Percentiles rank a stretch among this genome's conserved stretches.
phyloP scores from a whole-genome alignment of 371 early-diverging fungal species.

The Syncephalastrum monosporum region DNA sequence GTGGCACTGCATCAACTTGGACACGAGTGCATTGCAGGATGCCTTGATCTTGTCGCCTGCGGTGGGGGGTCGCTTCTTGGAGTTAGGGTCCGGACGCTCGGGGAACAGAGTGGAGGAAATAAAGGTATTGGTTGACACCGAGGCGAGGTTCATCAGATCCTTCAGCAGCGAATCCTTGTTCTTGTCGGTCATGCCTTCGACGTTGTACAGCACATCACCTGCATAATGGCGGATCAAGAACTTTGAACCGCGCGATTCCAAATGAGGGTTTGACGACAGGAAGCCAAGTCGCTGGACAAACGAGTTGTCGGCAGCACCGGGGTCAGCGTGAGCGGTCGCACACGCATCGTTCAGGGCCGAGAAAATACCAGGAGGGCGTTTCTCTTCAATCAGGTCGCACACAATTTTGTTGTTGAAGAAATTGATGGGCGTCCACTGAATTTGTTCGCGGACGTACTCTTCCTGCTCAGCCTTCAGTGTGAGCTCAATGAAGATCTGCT shows the following conservation, averaged over 20 bases:
- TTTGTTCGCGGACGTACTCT: conserved; percentile 95
- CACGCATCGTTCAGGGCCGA: conserved; percentile 95
- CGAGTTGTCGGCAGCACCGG: conserved; percentile 87
- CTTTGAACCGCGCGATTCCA: conserved; percentile 72
- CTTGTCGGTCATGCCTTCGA: conserved; percentile 97
- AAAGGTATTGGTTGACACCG: conserved; percentile 67
- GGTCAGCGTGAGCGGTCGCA: conserved; percentile 88
- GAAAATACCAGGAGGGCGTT: conserved; percentile 91
- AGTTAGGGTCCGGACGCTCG: conserved; percentile 82
- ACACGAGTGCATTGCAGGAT: conserved; percentile 76
- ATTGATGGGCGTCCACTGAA: conserved; percentile 99
- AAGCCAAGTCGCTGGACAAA: conserved; percentile 76
- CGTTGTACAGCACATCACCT: conserved; percentile 90
- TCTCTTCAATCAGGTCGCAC: conserved; percentile 96
- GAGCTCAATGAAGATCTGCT: conserved; percentile 99
- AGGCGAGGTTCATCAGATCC: conserved; percentile 83
- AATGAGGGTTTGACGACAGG: conserved; percentile 74
- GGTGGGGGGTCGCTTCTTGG: conserved; percentile 87
- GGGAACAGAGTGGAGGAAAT: conserved; percentile 77
- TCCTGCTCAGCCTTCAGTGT: conserved; percentile 98
- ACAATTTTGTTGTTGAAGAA: conserved; percentile 99
- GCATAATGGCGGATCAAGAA: conserved; percentile 97
- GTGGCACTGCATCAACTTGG: conserved; percentile 90
- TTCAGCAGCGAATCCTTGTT: conserved; percentile 97
- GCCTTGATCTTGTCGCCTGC: conserved; percentile 84